Evolutionary conservation across 2,329 filamentous ascomycete species (phyloP), one percentile per base, ranked within the genome.

Genomic region (Paecilomyces fulvus): DNA sequence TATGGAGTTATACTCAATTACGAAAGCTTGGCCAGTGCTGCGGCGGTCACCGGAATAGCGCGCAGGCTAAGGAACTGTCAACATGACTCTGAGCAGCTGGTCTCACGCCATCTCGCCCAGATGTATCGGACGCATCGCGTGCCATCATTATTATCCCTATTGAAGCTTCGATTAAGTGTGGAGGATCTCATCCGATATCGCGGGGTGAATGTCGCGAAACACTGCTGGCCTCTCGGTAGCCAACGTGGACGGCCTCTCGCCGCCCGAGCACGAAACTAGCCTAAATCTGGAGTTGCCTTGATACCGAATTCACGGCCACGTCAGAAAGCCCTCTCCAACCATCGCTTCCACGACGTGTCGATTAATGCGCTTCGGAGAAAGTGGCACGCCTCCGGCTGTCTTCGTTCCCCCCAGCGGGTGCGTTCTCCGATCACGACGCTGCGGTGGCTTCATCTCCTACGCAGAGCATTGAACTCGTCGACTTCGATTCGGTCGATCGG

Each of bases 391-490:
- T 28, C 48, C 14, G 48, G 48, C 48, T 49, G 48, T n/a, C 48
- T 49, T 25, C 48, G 10, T 28, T 60, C 48, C 20, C 48, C 48
- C 14, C 48, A 17, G 48, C 21, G 48, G 48, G 48, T 49, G 48
- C 21, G 11, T 25, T 28, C 12, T 49, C 48, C 48, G 21, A 49
- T 28, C 48, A 28, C 52, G 48, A 57, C 46, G 56, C 58, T 59
- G 66, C 60, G 55, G 64, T 64, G 66, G 63, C 63, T 62, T 56
- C 60, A 52, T 56, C 62, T 54, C 49, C 59, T 54, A 61, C 50
- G 37, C 62, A 67, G 59, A 66, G 64, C 54, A 67, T 73, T 57
- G 70, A 73, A 59, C 70, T 73, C 56, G 64, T 62, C 61, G 60
- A 68, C 49, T 62, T 67, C 58, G 52, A 61, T 43, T 49, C 60